Evolutionary conservation across 1,284 basidiomycete genomes (phyloP).

Genomic region (Melanopsichium pennsylvanicum): DNA sequence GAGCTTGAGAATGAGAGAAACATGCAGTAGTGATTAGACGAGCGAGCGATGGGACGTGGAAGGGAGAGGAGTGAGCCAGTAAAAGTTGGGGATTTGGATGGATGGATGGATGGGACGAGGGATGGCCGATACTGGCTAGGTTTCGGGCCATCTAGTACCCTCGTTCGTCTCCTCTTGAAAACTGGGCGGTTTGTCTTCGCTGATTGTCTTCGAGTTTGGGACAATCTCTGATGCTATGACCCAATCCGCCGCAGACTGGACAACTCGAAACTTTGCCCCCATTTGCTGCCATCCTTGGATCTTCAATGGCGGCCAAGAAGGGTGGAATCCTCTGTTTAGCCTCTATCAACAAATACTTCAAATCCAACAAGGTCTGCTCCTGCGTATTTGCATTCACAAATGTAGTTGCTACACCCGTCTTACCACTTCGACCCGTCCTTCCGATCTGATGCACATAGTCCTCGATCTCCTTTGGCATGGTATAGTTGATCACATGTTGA

Average conservation of each 20-base stretch:
- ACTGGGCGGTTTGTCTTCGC: slow-evolving; percentile 66
- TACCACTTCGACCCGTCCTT: slow-evolving; percentile 94
- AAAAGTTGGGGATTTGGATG: too few relatives aligned
- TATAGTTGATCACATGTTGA: slow-evolving; percentile 95
- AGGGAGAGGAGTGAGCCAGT: too few relatives aligned
- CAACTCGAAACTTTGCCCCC: slow-evolving; percentile 84
- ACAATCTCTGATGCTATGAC: slow-evolving; percentile 90
- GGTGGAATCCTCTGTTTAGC: slow-evolving; percentile 97
- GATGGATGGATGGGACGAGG: too few relatives aligned
- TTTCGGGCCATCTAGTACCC: slow-evolving; percentile 16
- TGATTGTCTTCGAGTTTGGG: slow-evolving; percentile 95
- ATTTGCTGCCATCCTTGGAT: slow-evolving; percentile 76
- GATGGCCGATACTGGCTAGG: too few relatives aligned
- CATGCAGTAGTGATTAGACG: too few relatives aligned
- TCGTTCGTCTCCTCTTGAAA: slow-evolving; percentile 37
- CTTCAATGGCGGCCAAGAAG: slow-evolving; percentile 90
- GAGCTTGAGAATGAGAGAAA: too few relatives aligned
- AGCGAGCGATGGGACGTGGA: too few relatives aligned
- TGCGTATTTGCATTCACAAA: slow-evolving; percentile 97
- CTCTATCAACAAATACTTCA: slow-evolving; percentile 96
- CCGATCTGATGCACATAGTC: slow-evolving; percentile 86
- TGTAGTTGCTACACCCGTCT: slow-evolving; percentile 99
- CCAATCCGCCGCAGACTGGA: slow-evolving; percentile 96
- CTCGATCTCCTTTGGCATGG: slow-evolving; percentile 98
- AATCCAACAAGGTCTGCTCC: slow-evolving; percentile 92